phyloP scores from a whole-genome alignment of 371 early-diverging fungal species.

The Rhizopus sp. region DNA sequence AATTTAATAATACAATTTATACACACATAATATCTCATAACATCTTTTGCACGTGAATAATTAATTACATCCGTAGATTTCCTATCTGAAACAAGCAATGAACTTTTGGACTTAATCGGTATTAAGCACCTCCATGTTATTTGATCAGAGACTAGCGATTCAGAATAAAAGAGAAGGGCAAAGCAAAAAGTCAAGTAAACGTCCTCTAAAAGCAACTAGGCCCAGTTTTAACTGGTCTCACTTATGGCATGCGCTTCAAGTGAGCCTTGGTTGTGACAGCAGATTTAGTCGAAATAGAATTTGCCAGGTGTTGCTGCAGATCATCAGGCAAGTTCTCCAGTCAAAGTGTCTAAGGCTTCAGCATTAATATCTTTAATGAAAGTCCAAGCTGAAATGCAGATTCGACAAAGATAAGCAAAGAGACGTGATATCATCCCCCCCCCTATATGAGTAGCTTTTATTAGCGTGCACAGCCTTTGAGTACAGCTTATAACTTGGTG shows the following conservation, averaged over 20 bases:
- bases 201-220: no score
- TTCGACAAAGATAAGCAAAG: slow-evolving; percentile 9
- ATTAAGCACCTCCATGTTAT: no score
- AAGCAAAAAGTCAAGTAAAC: no score
- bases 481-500: slow-evolving; percentile 10
- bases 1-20: no score
- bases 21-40: no score
- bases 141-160: no score
- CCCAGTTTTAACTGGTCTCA: no score
- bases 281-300: slow-evolving; percentile 8
- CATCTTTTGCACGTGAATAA: no score
- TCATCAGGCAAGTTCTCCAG: slow-evolving; percentile 9
- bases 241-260: slow-evolving; percentile 14
- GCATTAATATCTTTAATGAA: slow-evolving; percentile 13
- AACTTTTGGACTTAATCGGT: no score
- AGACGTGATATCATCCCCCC: slow-evolving; percentile 12
- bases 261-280: slow-evolving; percentile 7
- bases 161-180: no score
- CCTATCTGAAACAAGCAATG: no score
- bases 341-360: slow-evolving; percentile 11
- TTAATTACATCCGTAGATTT: no score
- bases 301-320: neutral
- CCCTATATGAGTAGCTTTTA: slow-evolving; percentile 5
- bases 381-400: slow-evolving; percentile 12
- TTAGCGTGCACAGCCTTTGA: neutral